These are phyloP conservation scores for Myriosclerotinia curreyana DNA, from an alignment of 2,329 filamentous ascomycete species.

Conservation along the genomic window DNA sequence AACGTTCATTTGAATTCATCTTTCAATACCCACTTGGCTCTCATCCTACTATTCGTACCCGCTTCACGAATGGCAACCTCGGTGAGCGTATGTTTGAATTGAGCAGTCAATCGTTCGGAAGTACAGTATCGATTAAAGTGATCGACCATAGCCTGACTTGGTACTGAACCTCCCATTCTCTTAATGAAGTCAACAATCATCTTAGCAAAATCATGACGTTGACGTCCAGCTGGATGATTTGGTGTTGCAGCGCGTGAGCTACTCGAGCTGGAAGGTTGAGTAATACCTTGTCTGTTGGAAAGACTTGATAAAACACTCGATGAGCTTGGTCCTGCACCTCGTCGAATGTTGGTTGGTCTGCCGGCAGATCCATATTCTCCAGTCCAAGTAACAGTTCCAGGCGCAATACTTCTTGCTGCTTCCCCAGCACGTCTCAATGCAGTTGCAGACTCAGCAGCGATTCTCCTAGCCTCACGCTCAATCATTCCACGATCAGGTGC, in stretches of 20 bases:
- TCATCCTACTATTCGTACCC: constrained; percentile 37
- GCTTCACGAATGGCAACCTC: constrained; percentile 67
- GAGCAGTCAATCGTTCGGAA: constrained; percentile 63
- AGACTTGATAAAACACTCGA: constrained; percentile 55
- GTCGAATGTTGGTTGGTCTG: constrained; percentile 53
- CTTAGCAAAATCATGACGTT: constrained; percentile 61
- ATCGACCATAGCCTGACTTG: constrained; percentile 82
- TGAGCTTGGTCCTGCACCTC: constrained; percentile 51
- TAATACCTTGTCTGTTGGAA: constrained; percentile 50
- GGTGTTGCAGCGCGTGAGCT: constrained; percentile 50
- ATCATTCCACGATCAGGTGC: constrained; percentile 75
- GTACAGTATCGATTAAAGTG: constrained; percentile 83
- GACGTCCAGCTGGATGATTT: constrained; percentile 40
- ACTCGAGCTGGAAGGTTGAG: constrained; percentile 42
- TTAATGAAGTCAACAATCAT: constrained; percentile 78
- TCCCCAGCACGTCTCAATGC: constrained; percentile 72
- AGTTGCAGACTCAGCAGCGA: constrained; percentile 73
- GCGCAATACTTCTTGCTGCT: constrained; percentile 67
- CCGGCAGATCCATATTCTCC: constrained; percentile 78
- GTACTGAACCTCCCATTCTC: constrained; percentile 72
- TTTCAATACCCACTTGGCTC: constrained; percentile 38
- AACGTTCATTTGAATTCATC: constrained; percentile 37
- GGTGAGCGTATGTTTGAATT: constrained; percentile 80
- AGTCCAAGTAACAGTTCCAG: constrained; percentile 92
- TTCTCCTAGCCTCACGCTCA: constrained; percentile 73